Percentiles rank a stretch among this genome's conserved stretches.
These are phyloP conservation scores for Fremontodendron californicum DNA, from an alignment of 345 rosid genomes.

Conservation along the genomic window DNA sequence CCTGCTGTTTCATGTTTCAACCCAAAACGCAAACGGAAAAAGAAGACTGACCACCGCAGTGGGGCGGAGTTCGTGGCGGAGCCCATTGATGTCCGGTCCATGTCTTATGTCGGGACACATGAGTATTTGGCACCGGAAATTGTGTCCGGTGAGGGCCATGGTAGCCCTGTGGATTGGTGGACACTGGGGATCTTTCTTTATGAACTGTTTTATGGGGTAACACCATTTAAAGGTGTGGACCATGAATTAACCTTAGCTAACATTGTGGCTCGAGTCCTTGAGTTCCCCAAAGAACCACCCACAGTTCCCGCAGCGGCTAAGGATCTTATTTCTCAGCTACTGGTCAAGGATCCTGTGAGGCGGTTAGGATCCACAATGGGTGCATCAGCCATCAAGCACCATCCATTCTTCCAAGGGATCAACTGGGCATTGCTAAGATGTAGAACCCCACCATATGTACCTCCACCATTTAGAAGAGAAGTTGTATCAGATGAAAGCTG, in stretches of 20 bases:
- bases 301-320: conserved; percentile 52
- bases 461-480: conserved; percentile 58
- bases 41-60: conserved; percentile 45
- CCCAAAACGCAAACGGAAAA: conserved; percentile 61
- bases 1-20: conserved; percentile 85
- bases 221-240: conserved; percentile 80
- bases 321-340: conserved; percentile 64
- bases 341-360: conserved; percentile 68
- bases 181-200: conserved; percentile 79
- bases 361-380: conserved; percentile 77
- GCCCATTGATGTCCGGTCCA: conserved; percentile 86
- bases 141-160: conserved; percentile 89
- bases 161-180: conserved; percentile 94
- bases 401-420: conserved; percentile 76
- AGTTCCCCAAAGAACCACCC: conserved; percentile 79
- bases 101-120: conserved; percentile 93
- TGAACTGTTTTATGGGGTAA: conserved; percentile 69
- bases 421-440: conserved; percentile 93
- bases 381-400: conserved; percentile 80
- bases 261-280: conserved; percentile 84
- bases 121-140: conserved; percentile 91
- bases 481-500: conserved; percentile 62
- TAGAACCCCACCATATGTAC: conserved; percentile 64
- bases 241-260: conserved; percentile 84
- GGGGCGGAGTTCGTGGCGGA: conserved; percentile 78